phyloP scores from a whole-genome alignment of 2,329 filamentous ascomycete species.

The Cercospora sojina region DNA sequence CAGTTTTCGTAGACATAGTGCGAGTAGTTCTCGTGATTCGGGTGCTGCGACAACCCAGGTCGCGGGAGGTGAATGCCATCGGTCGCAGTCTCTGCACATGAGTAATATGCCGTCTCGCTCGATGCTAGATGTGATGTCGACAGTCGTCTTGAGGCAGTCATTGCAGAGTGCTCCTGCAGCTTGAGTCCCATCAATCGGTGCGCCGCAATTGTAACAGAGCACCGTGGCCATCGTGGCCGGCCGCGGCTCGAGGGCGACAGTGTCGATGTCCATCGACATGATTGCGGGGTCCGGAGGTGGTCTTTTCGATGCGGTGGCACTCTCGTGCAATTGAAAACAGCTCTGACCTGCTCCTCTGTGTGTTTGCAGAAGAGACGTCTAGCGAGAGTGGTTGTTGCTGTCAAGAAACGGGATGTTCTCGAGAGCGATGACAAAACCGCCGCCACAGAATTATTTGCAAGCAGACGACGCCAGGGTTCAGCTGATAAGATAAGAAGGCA shows the following conservation, averaged over 20 bases:
- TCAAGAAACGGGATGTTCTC: not conserved
- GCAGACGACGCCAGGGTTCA: slow-evolving; percentile 1
- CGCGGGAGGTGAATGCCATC: slow-evolving; percentile 82
- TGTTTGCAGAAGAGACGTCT: not conserved
- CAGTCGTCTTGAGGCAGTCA: slow-evolving; percentile 91
- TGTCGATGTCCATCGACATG: slow-evolving; percentile 43
- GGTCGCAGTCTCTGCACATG: slow-evolving; percentile 90
- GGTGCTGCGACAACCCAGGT: slow-evolving; percentile 82
- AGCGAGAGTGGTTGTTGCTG: not conserved
- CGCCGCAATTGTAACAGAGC: slow-evolving; percentile 96
- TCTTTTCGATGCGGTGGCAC: not conserved
- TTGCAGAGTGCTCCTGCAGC: slow-evolving; percentile 86
- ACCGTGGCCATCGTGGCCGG: slow-evolving; percentile 58
- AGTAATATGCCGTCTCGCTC: slow-evolving; percentile 87
- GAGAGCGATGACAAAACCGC: not conserved
- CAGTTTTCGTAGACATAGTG: slow-evolving; percentile 85
- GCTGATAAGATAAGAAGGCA: not conserved
- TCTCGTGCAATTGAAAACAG: not conserved
- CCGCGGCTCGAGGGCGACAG: slow-evolving; percentile 35
- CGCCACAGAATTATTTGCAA: slow-evolving; percentile 8
- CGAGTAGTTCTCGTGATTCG: slow-evolving; percentile 89
- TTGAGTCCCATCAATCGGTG: slow-evolving; percentile 87
- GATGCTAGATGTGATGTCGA: slow-evolving; percentile 89
- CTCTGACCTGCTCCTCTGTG: no score
- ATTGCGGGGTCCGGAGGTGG: slow-evolving; percentile 11